phyloP scores from a whole-genome alignment of 768 basidiomycete genomes.

The Boletus rufocinnamomeus region DNA sequence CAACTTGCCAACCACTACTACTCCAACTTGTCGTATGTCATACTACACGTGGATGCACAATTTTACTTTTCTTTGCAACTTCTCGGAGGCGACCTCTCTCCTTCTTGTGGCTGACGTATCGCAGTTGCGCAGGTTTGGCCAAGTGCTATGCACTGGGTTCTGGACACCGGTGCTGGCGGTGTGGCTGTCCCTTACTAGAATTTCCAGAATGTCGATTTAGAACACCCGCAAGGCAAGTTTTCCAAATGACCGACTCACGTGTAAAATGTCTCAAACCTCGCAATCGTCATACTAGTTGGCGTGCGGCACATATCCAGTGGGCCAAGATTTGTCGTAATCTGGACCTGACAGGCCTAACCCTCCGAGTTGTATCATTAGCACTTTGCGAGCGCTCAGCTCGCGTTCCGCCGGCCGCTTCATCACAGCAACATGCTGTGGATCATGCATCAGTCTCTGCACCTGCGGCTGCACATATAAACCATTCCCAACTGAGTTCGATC shows the following conservation, averaged over 20 bases:
- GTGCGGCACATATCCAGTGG: not conserved
- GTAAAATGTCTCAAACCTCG: conserved; percentile 19
- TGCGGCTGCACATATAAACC: conserved; percentile 17
- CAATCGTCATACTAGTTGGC: conserved; percentile 24
- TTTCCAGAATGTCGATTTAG: conserved; percentile 20
- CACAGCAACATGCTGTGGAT: conserved; percentile 32
- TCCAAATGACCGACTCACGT: not conserved
- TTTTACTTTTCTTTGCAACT: not conserved
- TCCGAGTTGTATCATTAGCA: not conserved
- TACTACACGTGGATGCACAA: not conserved
- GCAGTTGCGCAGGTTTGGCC: not conserved
- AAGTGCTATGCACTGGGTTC: conserved; percentile 6
- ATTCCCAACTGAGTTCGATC: not conserved
- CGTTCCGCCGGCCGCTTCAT: not conserved
- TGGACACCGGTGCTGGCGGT: not conserved
- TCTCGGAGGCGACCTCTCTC: not conserved
- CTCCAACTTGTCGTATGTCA: not conserved
- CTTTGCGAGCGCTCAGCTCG: conserved; percentile 1
- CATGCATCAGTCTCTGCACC: not conserved
- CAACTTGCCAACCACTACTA: not conserved
- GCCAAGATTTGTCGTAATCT: conserved; percentile 8
- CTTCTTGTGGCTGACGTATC: not conserved
- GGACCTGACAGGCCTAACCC: not conserved
- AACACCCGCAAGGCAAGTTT: conserved; percentile 5
- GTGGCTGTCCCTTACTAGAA: conserved; percentile 18